Evolutionary conservation across 805 yeast species (phyloP), one percentile per base, ranked within the genome.

Genomic region (Yamadazyma takamatsuzukensis): DNA sequence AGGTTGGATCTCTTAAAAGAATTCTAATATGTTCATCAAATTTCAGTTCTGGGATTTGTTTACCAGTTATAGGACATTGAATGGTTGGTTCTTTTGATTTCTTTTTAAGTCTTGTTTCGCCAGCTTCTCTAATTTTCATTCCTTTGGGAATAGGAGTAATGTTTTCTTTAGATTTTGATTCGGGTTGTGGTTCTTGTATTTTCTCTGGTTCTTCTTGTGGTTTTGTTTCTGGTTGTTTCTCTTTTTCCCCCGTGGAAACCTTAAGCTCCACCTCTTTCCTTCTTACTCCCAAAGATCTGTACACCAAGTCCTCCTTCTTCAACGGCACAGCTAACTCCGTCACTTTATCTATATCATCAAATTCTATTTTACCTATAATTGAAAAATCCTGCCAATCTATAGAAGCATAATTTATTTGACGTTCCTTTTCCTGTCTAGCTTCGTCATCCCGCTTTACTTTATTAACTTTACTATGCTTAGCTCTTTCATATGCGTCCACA

Each of bases 371-470:
- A 30, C 79, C 86, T 6, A 85, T 81, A 12, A 85, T 66, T 2
- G 70, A 66, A 50, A 89, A 90, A 41, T 83, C 85, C 35, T 80
- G 79, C 98, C 98, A 90, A 57, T 89, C 88, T 15, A 87, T 79
- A 7, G 83, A 73, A 0, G 89, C 86, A 57, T 71, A 85, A 25
- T 73, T 79, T 4, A 76, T 43, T 36, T 56, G 59, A 17, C 48
- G 42, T 36, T 68, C 69, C 24, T 73, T 69, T 27, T 53, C 43
- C 27, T 51, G 55, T 31, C 33, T 53, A 40, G 39, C 59, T 56
- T 45, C 67, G 4, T 40, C 41, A 54, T 38, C 45, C 4, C 32
- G 21, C 15, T 46, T 51, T 6, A 60, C 60, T 33, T 63, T 63
- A 28, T 61, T 54, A 5, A 49, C 50, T 32, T 69, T 64, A 18